Conservation (phyloP, 208 protist species). For the Acanthamoeba healyi region DNA sequence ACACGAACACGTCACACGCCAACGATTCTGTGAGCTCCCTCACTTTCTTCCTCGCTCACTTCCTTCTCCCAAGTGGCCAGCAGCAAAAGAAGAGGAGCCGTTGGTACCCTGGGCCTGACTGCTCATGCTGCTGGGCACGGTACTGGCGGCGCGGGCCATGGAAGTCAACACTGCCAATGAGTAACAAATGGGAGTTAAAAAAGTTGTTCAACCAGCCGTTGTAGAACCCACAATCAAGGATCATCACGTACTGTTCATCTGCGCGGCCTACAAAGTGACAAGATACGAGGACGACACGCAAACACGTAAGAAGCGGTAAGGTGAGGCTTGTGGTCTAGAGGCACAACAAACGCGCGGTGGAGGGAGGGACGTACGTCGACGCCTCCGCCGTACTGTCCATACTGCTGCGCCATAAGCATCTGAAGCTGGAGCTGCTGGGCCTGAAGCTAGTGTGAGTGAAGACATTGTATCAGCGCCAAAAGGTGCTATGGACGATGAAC, state of each 20-base stretch:
- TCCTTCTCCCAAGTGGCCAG: too few species aligned
- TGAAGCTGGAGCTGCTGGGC: constrained; percentile 29
- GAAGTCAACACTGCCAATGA: constrained; percentile 24
- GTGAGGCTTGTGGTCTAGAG: too few species aligned
- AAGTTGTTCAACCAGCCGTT: too few species aligned
- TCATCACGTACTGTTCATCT: constrained; percentile 45
- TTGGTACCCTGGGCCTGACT: constrained; percentile 40
- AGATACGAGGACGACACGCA: not conserved
- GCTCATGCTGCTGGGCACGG: not conserved
- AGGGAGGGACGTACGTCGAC: not conserved
- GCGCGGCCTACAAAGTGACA: too few species aligned
- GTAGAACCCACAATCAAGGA: too few species aligned
- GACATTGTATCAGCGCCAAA: not conserved
- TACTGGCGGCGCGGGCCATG: not conserved
- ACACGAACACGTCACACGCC: not conserved
- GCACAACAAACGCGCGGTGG: too few species aligned
- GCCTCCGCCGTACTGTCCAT: constrained; percentile 1
- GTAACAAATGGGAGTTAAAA: too few species aligned
- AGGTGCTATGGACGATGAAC: not conserved
- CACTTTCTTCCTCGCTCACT: too few species aligned
- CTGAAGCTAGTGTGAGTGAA: not conserved
- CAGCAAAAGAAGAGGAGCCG: not conserved
- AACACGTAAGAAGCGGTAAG: not conserved
- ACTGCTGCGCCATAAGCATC: constrained; percentile 44
- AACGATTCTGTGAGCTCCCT: too few species aligned